phyloP scores from a whole-genome alignment of 148 eudicot genomes.

The Cornus controversa region DNA sequence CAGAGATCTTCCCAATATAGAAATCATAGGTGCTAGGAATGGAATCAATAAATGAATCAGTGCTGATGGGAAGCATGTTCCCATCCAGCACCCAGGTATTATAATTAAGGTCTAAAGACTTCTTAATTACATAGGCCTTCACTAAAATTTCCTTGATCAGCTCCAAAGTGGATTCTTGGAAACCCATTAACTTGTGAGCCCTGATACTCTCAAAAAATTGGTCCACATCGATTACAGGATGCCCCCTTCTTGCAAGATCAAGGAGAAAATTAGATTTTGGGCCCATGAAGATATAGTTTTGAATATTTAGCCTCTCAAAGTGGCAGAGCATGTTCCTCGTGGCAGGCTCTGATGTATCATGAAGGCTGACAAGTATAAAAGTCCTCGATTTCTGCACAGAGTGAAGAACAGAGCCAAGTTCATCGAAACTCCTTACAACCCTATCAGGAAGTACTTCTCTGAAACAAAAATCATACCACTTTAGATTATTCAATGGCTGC shows the following conservation, averaged over 20 bases:
- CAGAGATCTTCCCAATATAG: slow-evolving; percentile 40
- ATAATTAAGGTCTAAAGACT: slow-evolving; percentile 57
- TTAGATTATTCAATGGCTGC: slow-evolving; percentile 55
- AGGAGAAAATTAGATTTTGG: slow-evolving; percentile 48
- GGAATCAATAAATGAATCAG: slow-evolving; percentile 31
- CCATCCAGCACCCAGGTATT: slow-evolving; percentile 57
- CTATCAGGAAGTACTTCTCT: slow-evolving; percentile 66
- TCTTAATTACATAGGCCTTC: slow-evolving; percentile 47
- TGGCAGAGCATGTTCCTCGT: slow-evolving; percentile 76
- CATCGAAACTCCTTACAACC: slow-evolving; percentile 46
- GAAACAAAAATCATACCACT: slow-evolving; percentile 96
- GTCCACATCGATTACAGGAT: slow-evolving; percentile 64
- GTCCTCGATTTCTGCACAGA: slow-evolving; percentile 56
- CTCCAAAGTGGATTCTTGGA: slow-evolving; percentile 32
- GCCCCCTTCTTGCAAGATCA: slow-evolving; percentile 88
- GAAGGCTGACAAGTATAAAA: slow-evolving; percentile 52
- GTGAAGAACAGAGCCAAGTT: slow-evolving; percentile 45
- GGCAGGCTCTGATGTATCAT: slow-evolving; percentile 35
- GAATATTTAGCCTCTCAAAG: slow-evolving; percentile 67
- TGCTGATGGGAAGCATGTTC: slow-evolving; percentile 47
- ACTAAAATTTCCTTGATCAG: slow-evolving; percentile 46
- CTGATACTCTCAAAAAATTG: slow-evolving; percentile 36
- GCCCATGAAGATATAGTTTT: slow-evolving; percentile 66
- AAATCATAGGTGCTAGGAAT: slow-evolving; percentile 37
- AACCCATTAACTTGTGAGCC: slow-evolving; percentile 23